Evolutionary conservation across 2,329 filamentous ascomycete species (phyloP), one percentile per base, ranked within the genome.

Genomic region (Phialophora verrucosa): DNA sequence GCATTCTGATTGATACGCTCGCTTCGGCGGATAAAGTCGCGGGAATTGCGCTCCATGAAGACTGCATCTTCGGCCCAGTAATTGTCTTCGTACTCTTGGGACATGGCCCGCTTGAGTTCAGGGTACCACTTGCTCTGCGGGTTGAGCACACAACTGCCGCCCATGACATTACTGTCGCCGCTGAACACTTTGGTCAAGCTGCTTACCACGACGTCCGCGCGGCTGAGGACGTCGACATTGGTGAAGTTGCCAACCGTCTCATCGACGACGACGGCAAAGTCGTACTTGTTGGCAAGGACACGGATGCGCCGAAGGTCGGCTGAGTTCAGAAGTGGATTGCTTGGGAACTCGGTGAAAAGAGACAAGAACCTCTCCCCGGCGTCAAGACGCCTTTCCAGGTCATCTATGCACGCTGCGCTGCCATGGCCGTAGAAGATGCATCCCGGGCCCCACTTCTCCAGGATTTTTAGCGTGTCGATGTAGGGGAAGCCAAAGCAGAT

Each of bases 131-230:
- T 87, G 23, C 62, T 57, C 64, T 88, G 85, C 0, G 88, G 87
- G 69, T 90, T 90, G 60, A 90, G 78, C 17, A 90, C 83, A 14
- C 83, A 81, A 70, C 86, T 91, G 63, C 95, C 95, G 65, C 93
- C 95, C 94, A 98, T 98, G 71, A 99, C 95, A 77, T 99, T 98
- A 77, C 92, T 95, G 78, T 97, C 95, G 59, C 95, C 95, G 63
- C 92, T 96, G 80, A 99, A 99, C 62, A 98, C 90, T 78, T 99
- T 99, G 57, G 95, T 98, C 66, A 99, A 83, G 76, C 92, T 96
- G 82, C 92, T 97, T 64, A 97, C 94, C 4, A 98, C 91, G 17
- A 98, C 84, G 78, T 99, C 95, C 66, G 92, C 91, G 75, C 90
- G 91, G 2, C 90, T 92, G 4, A 99, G 85, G 3, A 99, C 92